Percentiles rank a stretch among this genome's conserved stretches.
These are phyloP conservation scores for Ensete ventricosum DNA, from an alignment of 176 grass and related monocot genomes.

Conservation along the genomic window DNA sequence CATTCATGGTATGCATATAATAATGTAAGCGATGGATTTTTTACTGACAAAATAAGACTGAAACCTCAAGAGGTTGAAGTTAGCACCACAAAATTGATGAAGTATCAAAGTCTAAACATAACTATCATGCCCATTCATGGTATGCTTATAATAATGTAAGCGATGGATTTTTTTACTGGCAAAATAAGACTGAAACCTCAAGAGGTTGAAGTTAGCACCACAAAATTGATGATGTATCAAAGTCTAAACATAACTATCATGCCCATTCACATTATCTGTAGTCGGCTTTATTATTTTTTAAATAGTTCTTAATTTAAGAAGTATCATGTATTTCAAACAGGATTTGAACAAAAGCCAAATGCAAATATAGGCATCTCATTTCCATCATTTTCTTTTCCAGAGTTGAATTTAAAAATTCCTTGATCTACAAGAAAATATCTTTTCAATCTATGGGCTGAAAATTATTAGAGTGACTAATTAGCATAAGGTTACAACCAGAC, in stretches of 20 bases:
- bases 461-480: not conserved
- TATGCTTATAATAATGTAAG: not conserved
- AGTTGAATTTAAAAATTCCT: no score
- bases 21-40: no score
- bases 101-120: not conserved
- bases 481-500: not conserved
- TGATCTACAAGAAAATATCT: no score
- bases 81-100: not conserved
- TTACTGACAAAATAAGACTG: no score
- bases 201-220: not conserved
- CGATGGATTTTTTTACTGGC: no score
- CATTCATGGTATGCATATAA: not conserved
- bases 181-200: no score
- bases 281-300: not conserved
- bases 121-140: not conserved
- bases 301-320: not conserved
- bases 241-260: not conserved
- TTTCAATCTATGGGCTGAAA: no score
- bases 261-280: not conserved
- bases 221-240: not conserved
- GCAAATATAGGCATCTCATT: no score
- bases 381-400: no score
- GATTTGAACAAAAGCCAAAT: not conserved
- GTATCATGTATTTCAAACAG: not conserved
- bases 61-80: not conserved